phyloP scores from a whole-genome alignment of 352 stramenopile species.

The Globisporangium irregulare region DNA sequence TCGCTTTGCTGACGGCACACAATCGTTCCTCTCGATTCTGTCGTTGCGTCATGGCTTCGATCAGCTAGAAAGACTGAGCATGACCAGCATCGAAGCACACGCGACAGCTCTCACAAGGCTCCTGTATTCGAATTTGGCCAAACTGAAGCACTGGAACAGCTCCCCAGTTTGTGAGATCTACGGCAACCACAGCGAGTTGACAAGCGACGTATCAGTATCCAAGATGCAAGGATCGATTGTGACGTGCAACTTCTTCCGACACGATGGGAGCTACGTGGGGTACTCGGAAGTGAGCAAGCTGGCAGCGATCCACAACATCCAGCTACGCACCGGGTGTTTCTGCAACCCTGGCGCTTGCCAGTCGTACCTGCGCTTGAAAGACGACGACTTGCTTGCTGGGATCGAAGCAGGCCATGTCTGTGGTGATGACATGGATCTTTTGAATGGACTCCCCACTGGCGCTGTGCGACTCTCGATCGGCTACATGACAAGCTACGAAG shows the following conservation, averaged over 20 bases:
- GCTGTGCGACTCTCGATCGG: slow-evolving; percentile 66
- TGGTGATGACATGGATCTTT: slow-evolving; percentile 63
- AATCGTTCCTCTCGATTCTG: slow-evolving; percentile 67
- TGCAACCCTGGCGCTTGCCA: slow-evolving; percentile 81
- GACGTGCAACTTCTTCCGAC: slow-evolving; percentile 58
- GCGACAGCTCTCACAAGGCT: slow-evolving; percentile 41
- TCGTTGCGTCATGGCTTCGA: slow-evolving; percentile 53
- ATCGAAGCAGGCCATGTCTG: slow-evolving; percentile 67
- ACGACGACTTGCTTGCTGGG: slow-evolving; percentile 47
- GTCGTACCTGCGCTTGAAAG: slow-evolving; percentile 49
- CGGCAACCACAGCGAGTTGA: slow-evolving; percentile 18
- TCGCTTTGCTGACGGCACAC: slow-evolving; percentile 58
- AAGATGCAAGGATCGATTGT: slow-evolving; percentile 40
- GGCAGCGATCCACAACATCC: slow-evolving; percentile 64
- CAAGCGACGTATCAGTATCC: neutral
- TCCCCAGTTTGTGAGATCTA: slow-evolving; percentile 52
- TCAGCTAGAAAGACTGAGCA: slow-evolving; percentile 37
- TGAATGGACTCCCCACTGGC: slow-evolving; percentile 63
- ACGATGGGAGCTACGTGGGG: slow-evolving; percentile 59
- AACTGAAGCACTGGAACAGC: slow-evolving; percentile 55
- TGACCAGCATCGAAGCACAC: slow-evolving; percentile 47
- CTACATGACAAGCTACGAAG: slow-evolving; percentile 78
- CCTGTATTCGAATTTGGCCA: slow-evolving; percentile 29
- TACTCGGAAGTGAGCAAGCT: slow-evolving; percentile 69
- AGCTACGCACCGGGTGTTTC: slow-evolving; percentile 73